Percentiles rank a stretch among this genome's conserved stretches.
Evolutionary conservation across 257 asterid species (phyloP).

Genomic region (Solanum phureja): DNA sequence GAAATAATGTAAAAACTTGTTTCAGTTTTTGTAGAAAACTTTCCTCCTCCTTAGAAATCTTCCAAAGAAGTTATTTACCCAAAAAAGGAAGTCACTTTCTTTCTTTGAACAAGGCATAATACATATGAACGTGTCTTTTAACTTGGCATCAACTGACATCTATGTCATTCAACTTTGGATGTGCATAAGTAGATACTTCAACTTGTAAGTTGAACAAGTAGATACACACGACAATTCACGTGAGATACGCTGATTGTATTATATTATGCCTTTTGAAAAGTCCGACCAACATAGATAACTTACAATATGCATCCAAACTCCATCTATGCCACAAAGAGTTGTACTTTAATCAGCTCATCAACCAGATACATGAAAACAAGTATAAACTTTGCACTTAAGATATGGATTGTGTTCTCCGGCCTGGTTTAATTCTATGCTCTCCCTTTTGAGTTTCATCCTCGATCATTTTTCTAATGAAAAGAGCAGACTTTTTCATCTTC

Average conservation of each 20-base stretch:
- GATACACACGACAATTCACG: neutral
- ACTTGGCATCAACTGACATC: neutral
- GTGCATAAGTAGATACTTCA: neutral
- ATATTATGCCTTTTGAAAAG: neutral
- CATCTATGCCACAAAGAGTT: neutral
- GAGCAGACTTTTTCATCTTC: slow-evolving; percentile 42
- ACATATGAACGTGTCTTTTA: neutral
- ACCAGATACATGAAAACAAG: neutral
- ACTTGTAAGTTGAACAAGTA: neutral
- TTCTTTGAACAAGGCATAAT: neutral
- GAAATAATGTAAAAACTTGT: no score
- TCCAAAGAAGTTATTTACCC: neutral
- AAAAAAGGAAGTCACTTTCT: neutral
- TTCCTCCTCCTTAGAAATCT: neutral
- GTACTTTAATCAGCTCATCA: neutral
- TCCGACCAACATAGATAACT: neutral
- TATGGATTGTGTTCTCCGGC: slow-evolving; percentile 25
- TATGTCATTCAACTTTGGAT: no score
- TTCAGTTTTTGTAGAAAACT: no score
- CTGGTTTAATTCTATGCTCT: slow-evolving; percentile 14
- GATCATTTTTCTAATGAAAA: slow-evolving; percentile 28
- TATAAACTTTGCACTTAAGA: neutral
- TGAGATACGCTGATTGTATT: neutral
- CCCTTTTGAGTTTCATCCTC: slow-evolving; percentile 35
- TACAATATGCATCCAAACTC: neutral